Percentiles rank a stretch among this genome's conserved stretches.
Evolutionary conservation across 2,329 filamentous ascomycete species (phyloP).

Genomic region (Penicillium palitans): DNA sequence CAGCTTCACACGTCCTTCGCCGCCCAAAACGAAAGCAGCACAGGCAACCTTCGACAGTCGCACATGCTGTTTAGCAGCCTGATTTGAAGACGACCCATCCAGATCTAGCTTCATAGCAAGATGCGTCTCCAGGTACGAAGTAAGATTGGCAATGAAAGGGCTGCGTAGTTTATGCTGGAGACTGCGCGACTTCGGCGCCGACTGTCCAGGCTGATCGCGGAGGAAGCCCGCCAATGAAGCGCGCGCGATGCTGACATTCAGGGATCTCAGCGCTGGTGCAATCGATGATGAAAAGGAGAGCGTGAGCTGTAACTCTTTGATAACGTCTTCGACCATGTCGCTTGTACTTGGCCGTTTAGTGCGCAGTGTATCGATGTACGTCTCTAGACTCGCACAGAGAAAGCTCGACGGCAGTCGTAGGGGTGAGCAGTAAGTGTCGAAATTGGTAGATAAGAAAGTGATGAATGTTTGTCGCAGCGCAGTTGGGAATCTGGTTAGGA

Average conservation of each 20-base stretch:
- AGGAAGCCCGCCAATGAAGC: conserved; percentile 27
- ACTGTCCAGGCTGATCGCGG: not conserved
- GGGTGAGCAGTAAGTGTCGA: conserved; percentile 52
- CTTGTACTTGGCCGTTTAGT: conserved; percentile 1
- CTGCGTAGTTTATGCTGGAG: conserved; percentile 15
- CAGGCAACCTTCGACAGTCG: conserved; percentile 42
- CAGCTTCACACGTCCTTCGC: conserved; percentile 43
- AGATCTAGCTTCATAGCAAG: conserved; percentile 44
- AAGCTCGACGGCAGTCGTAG: conserved; percentile 48
- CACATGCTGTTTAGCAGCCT: conserved; percentile 28
- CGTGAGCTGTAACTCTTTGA: conserved; percentile 44
- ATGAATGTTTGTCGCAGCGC: conserved; percentile 51
- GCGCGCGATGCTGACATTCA: conserved; percentile 39
- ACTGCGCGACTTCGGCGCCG: conserved; percentile 6
- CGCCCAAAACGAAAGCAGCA: conserved; percentile 41
- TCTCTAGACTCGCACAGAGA: conserved; percentile 48
- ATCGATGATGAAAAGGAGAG: conserved; percentile 39
- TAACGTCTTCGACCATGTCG: conserved; percentile 29
- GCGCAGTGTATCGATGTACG: conserved; percentile 30
- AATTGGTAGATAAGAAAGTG: conserved; percentile 51
- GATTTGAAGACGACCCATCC: conserved; percentile 15
- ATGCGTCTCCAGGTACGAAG: conserved; percentile 39
- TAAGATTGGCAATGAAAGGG: conserved; percentile 27
- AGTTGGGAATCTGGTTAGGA: conserved; percentile 54
- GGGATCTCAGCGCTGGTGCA: conserved; percentile 35